A percentile compares a stretch with the other conserved stretches of the same genome.
These are phyloP conservation scores for Phytopythium mirpurense DNA, from an alignment of 352 stramenopile genomes.

Conservation along the genomic window DNA sequence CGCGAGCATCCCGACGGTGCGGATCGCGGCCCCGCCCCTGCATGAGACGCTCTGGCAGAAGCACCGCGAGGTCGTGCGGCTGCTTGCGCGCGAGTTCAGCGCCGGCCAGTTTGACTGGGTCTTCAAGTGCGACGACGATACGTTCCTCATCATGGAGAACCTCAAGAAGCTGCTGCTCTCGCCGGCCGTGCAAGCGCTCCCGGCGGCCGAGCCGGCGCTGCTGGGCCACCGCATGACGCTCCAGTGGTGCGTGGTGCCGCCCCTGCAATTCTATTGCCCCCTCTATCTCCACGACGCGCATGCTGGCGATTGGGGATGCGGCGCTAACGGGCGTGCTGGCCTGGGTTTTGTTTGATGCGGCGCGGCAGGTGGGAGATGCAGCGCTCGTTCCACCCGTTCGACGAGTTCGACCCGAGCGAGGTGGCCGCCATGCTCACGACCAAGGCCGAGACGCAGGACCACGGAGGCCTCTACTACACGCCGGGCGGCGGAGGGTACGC, in stretches of 20 bases:
- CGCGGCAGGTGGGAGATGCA: constrained; percentile 67
- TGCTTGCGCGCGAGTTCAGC: constrained; percentile 58
- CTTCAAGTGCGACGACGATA: constrained; percentile 88
- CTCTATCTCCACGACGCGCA: too few relatives aligned
- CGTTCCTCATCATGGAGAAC: constrained; percentile 84
- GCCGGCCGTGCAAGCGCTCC: constrained; percentile 30
- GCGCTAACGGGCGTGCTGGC: too few relatives aligned
- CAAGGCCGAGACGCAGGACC: constrained; percentile 31
- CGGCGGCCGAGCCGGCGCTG: constrained; percentile 35
- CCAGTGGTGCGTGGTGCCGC: constrained; percentile 69
- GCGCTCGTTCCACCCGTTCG: constrained; percentile 58
- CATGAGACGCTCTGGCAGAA: constrained; percentile 85
- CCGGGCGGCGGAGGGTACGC: constrained; percentile 74
- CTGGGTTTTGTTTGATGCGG: too few relatives aligned
- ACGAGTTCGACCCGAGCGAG: constrained; percentile 55
- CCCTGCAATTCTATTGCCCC: too few relatives aligned
- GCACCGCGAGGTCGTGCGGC: constrained; percentile 72
- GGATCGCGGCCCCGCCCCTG: constrained; percentile 51
- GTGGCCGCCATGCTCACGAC: constrained; percentile 45
- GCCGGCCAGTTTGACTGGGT: constrained; percentile 78
- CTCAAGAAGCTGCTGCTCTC: constrained; percentile 67
- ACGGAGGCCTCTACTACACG: constrained; percentile 79
- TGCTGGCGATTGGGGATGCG: too few relatives aligned
- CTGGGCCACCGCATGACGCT: constrained; percentile 84
- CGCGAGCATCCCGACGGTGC: constrained; percentile 47